Evolutionary conservation across 192 early-diverging fungal genomes (phyloP), one percentile per base, ranked within the genome.

Genomic region (Phycomyces blakesleeanus): DNA sequence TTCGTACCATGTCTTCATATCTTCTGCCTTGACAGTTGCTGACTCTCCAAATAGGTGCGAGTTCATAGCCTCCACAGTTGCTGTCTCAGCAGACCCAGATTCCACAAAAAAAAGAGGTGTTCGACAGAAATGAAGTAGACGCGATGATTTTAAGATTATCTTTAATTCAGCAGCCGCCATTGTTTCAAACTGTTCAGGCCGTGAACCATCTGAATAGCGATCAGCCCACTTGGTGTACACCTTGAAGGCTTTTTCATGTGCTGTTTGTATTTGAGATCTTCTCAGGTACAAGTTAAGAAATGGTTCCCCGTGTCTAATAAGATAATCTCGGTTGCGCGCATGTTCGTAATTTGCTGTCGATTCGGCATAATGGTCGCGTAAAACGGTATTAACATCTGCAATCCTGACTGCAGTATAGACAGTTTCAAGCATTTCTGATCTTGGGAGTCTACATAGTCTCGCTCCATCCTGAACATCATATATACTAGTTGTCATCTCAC

Each of bases 41-140:
- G 40, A 11, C 50, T 58, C 56, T 37, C 53, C 49, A 39, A 67
- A 61, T 8, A 63, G 42, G 20, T 57, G 27, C 25, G 61, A 51
- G 47, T 55, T 38, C 21, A 34, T 56, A 3, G 38, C 22, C 0
- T 67, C 54, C 3, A 39, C 10, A 12, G 42, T 64, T 21, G 37
- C 51, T 8, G 38, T 38, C 2, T 49, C 68, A 12, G 68, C 67
- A 2, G 69, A 64, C 5, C 55, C 67, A 37, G 70, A 73, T 21
- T 77, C 78, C 12, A 75, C 71, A 44, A 85, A 81, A 10, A 81
- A 50, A 3, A 82, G 40, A 20, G 81, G 80, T 6, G 83, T 85
- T 18, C 83, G 69, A 64, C 83, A 82, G 44, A 85, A 85, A 63
- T 85, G 83, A 22, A 85, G 66, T n/a, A 85, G 53, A 52, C 81